Evolutionary conservation across 2,329 filamentous ascomycete genomes (phyloP).

Genomic region (Fonsecaea nubica): DNA sequence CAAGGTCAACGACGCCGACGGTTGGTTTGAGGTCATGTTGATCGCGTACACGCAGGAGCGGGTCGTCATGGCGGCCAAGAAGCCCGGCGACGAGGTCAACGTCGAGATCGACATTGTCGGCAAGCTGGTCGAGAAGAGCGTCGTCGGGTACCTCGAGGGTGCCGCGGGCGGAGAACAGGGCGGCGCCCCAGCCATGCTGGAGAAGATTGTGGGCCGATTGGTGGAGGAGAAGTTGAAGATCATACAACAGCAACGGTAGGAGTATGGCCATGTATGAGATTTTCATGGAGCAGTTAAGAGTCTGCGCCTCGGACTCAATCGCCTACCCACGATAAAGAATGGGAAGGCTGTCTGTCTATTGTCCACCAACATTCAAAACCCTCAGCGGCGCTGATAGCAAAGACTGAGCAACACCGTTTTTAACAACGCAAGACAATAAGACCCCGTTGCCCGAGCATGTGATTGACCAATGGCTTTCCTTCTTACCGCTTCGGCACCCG

Average conservation of each 20-base stretch:
- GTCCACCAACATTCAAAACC: too few species aligned
- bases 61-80: slow-evolving; percentile 81
- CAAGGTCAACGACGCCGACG: slow-evolving; percentile 75
- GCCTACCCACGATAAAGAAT: too few species aligned
- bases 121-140: slow-evolving; percentile 74
- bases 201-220: slow-evolving; percentile 75
- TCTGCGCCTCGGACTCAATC: too few species aligned
- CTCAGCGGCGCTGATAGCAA: too few species aligned
- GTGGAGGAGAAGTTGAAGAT: slow-evolving; percentile 71
- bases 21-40: slow-evolving; percentile 95
- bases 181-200: slow-evolving; percentile 63
- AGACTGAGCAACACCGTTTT: too few species aligned
- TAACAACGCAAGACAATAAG: too few species aligned
- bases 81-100: slow-evolving; percentile 81
- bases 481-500: too few species aligned
- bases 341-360: too few species aligned
- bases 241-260: slow-evolving; percentile 5
- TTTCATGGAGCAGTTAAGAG: too few species aligned
- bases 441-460: too few species aligned
- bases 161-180: slow-evolving; percentile 32
- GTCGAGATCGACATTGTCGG: slow-evolving; percentile 89
- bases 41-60: slow-evolving; percentile 96
- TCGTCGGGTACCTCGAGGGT: slow-evolving; percentile 74
- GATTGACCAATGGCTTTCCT: too few species aligned
- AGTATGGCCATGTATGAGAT: background rate